A percentile compares a stretch with the other conserved stretches of the same genome.
Evolutionary conservation across 305 asterid genomes (phyloP).

Genomic region (Petunia hybrid): DNA sequence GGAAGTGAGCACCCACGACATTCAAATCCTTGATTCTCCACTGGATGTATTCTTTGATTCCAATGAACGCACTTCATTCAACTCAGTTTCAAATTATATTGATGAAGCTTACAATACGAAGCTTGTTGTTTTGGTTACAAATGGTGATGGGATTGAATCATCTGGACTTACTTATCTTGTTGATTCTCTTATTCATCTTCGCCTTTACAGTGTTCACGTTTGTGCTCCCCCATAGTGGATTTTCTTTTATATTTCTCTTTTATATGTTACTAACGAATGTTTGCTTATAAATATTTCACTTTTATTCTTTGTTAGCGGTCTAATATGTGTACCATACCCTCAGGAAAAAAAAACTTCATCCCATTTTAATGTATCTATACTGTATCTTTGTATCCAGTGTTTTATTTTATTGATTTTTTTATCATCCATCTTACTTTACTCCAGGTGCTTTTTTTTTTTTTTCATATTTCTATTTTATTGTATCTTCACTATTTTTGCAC

Average conservation of each 20-base stretch:
- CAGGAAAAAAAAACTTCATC: too few relatives aligned
- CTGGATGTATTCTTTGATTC: slow-evolving; percentile 29
- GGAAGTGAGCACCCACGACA: too few relatives aligned
- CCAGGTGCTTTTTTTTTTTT: too few relatives aligned
- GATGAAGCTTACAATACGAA: slow-evolving; percentile 56
- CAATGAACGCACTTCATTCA: slow-evolving; percentile 33
- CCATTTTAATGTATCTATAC: too few relatives aligned
- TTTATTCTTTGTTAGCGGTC: background rate
- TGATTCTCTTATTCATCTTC: slow-evolving; percentile 68
- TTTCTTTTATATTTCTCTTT: background rate
- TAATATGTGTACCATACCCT: background rate
- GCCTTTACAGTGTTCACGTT: slow-evolving; percentile 70
- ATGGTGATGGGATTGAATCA: slow-evolving; percentile 88
- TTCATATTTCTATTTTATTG: too few relatives aligned
- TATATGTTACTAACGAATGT: background rate
- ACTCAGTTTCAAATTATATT: background rate
- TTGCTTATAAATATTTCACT: background rate
- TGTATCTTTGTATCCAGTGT: too few relatives aligned
- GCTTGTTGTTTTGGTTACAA: slow-evolving; percentile 79
- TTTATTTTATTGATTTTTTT: too few relatives aligned
- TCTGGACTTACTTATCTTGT: slow-evolving; percentile 81
- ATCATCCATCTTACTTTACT: too few relatives aligned
- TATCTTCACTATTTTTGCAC: too few relatives aligned
- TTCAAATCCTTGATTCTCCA: too few relatives aligned
- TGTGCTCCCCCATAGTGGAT: slow-evolving; percentile 83